Evolutionary conservation across 495 filamentous ascomycete genomes (phyloP), one percentile per base, ranked within the genome.

Genomic region (Hyphodiscus hymeniophilus): DNA sequence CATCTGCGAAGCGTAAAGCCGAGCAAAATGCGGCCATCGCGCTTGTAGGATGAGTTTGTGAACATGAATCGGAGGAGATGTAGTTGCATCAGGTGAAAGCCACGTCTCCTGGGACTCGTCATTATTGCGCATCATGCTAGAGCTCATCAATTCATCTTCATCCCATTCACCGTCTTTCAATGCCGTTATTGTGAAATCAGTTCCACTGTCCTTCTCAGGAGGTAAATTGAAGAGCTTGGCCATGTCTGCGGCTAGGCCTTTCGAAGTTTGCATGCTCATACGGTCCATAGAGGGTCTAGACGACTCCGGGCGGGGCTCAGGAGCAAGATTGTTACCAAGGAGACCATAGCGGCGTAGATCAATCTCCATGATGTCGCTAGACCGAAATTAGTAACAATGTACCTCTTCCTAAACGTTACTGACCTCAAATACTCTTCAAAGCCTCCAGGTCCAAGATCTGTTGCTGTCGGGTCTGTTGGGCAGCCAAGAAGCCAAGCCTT

Each of bases 401-500:
- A 28, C 8, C 3, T 5, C 10, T 18, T 3, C 5, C n/a, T 26
- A 5, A 28, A 12, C 7, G 26, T 10, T 7, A 50, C 50, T 36
- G 23, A 58, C 55, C 55, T 92, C 49, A 98, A 75, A 56, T 90
- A 91, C 61, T 96, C 94, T 56, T 94, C 89, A 39, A 75, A 66
- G 7, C 71, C 71, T 33, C 73, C 74, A 21, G 65, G 63, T 1
- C 72, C 70, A 8, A 60, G 31, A 31, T 80, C 74, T 22, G 63
- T 68, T 11, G 63, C 60, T 10, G 57, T 58, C 2, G 62, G 60
- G 32, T 95, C 88, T 3, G 82, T 85, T 7, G 82, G 82, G 60
- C 89, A 95, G 17, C 92, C 92, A n/a, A 98, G 73, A 7, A 98
- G 69, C 88, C 94, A 98, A 8, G 89, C 91, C 56, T 94, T 95